These are phyloP conservation scores for Linum usitatissimum DNA, from an alignment of 345 rosid genomes.

Conservation along the genomic window DNA sequence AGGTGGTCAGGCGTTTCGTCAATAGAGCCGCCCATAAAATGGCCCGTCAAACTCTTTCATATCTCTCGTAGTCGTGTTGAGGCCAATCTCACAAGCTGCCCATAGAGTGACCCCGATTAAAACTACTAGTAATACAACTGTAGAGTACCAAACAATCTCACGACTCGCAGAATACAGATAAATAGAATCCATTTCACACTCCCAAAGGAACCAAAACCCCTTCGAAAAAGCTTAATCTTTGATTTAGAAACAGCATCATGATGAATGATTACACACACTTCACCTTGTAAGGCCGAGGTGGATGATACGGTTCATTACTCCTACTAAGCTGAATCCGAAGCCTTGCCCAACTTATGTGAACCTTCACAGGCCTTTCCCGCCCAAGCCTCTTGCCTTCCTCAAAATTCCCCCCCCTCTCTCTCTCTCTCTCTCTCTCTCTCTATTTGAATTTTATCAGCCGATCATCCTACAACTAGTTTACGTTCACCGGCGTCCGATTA, in stretches of 20 bases:
- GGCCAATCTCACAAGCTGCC: too few relatives aligned
- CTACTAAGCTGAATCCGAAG: constrained; percentile 23
- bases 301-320: constrained; percentile 82
- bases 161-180: too few relatives aligned
- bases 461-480: not conserved
- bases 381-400: not conserved
- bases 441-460: not conserved
- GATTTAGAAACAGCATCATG: not conserved
- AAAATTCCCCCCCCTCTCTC: not conserved
- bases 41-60: too few relatives aligned
- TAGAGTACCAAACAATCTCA: too few relatives aligned
- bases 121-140: too few relatives aligned
- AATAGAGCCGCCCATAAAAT: too few relatives aligned
- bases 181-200: too few relatives aligned
- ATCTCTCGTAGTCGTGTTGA: too few relatives aligned
- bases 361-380: not conserved
- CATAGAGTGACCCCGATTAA: too few relatives aligned
- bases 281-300: constrained; percentile 95
- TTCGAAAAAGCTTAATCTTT: too few relatives aligned
- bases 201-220: not conserved
- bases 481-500: not conserved
- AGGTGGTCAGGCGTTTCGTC: too few relatives aligned
- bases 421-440: not conserved
- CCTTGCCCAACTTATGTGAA: too few relatives aligned
- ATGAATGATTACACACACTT: not conserved